phyloP scores from a whole-genome alignment of 169 alveolate genomes.

The Plasmodium gallinaceum region DNA sequence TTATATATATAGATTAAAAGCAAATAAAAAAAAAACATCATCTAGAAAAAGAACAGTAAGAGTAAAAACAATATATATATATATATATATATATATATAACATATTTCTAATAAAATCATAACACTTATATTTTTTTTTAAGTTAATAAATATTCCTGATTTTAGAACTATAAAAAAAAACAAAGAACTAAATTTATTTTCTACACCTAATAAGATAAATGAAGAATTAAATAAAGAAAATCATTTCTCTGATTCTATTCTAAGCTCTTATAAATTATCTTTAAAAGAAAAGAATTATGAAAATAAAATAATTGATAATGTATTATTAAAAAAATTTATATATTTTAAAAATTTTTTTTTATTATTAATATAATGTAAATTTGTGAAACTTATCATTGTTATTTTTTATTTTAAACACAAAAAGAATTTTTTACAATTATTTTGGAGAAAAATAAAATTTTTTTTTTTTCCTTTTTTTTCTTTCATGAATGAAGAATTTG shows the following conservation, averaged over 20 bases:
- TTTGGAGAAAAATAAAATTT: neutral
- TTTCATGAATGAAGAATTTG: conserved; percentile 5
- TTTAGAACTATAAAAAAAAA: conserved; percentile 26
- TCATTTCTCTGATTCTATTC: conserved; percentile 43
- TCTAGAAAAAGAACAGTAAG: conserved; percentile 66
- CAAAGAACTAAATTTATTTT: conserved; percentile 64
- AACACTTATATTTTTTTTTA: neutral
- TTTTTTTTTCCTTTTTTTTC: neutral
- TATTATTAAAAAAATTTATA: neutral
- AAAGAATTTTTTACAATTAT: neutral
- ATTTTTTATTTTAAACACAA: neutral
- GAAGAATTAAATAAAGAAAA: conserved; percentile 50
- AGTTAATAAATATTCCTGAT: conserved; percentile 56
- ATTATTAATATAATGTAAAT: too few relatives aligned
- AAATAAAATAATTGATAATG: conserved; percentile 38
- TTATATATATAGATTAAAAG: conserved; percentile 19
- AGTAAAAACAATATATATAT: conserved; percentile 1
- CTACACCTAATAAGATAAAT: conserved; percentile 46
- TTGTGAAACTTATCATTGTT: neutral
- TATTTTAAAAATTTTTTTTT: neutral
- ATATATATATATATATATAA: neutral
- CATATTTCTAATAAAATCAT: neutral
- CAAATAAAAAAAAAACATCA: conserved; percentile 53
- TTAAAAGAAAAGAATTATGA: conserved; percentile 30
- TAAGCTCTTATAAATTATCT: conserved; percentile 50